Evolutionary conservation across 176 grass and related monocot species (phyloP).

Genomic region (Elaeis guineensis): DNA sequence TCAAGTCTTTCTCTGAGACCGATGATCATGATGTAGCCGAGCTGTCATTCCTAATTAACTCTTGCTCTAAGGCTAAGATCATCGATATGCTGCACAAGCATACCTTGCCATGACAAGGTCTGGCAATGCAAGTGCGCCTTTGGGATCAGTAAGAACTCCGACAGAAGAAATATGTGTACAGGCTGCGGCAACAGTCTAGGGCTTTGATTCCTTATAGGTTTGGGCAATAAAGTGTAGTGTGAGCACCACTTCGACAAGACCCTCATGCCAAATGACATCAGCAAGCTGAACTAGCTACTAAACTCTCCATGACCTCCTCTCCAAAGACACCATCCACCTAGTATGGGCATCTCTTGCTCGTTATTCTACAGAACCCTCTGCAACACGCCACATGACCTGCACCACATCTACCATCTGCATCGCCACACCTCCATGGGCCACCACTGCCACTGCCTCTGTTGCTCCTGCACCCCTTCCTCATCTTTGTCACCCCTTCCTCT

Average conservation of each 20-base stretch:
- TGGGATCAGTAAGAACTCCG: background rate
- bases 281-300: slow-evolving; percentile 72
- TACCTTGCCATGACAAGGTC: slow-evolving; percentile 74
- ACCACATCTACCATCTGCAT: no score
- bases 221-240: background rate
- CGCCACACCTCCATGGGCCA: no score
- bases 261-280: slow-evolving; percentile 84
- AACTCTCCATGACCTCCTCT: no score
- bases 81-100: slow-evolving; percentile 94
- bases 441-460: no score
- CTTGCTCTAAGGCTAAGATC: slow-evolving; percentile 62
- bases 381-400: no score
- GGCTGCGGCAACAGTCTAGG: background rate
- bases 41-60: slow-evolving; percentile 60
- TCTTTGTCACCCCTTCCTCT: no score
- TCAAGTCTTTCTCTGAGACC: slow-evolving; percentile 50
- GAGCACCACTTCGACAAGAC: slow-evolving; percentile 89
- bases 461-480: no score
- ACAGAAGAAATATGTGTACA: background rate
- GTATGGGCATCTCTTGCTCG: no score
- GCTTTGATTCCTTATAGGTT: background rate
- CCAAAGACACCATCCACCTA: no score
- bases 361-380: no score
- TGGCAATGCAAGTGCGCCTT: slow-evolving; percentile 42
- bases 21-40: slow-evolving; percentile 24